A percentile compares a stretch with the other conserved stretches of the same genome.
Conservation (phyloP, 306 rosid genomes). For the Trifolium pratense region DNA sequence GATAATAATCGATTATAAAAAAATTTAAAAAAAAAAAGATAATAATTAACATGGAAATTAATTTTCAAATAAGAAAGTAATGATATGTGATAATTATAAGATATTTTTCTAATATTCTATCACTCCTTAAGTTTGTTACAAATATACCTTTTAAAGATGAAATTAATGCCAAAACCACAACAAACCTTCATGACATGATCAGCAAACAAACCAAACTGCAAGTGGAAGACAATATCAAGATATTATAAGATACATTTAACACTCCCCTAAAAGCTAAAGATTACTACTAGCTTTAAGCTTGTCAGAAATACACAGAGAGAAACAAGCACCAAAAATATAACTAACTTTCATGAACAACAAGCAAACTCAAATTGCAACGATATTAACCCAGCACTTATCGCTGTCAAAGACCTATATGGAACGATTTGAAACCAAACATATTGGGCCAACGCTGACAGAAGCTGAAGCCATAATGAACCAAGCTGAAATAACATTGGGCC, state of each 20-base stretch:
- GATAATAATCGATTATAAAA: too few relatives aligned
- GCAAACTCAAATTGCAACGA: slow-evolving; percentile 6
- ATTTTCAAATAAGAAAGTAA: not conserved
- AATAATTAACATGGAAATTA: too few relatives aligned
- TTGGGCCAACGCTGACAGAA: not conserved
- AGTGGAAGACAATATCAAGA: slow-evolving; percentile 4
- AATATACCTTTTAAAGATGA: not conserved
- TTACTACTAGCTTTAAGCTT: not conserved
- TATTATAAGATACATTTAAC: not conserved
- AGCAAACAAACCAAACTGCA: slow-evolving; percentile 5
- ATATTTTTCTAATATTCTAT: not conserved
- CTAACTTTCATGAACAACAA: not conserved
- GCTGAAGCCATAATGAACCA: not conserved
- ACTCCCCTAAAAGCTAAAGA: not conserved
- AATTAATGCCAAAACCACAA: not conserved
- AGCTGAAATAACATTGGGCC: not conserved
- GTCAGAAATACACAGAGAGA: slow-evolving; percentile 1
- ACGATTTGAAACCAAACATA: not conserved
- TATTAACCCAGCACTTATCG: not conserved
- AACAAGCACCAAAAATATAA: slow-evolving; percentile 1
- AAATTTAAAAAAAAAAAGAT: too few relatives aligned
- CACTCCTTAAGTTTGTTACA: not conserved
- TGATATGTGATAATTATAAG: not conserved
- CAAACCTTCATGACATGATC: not conserved
- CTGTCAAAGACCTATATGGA: not conserved